These are phyloP conservation scores for Scutellaria barbata DNA, from an alignment of 257 asterid species.

Conservation along the genomic window DNA sequence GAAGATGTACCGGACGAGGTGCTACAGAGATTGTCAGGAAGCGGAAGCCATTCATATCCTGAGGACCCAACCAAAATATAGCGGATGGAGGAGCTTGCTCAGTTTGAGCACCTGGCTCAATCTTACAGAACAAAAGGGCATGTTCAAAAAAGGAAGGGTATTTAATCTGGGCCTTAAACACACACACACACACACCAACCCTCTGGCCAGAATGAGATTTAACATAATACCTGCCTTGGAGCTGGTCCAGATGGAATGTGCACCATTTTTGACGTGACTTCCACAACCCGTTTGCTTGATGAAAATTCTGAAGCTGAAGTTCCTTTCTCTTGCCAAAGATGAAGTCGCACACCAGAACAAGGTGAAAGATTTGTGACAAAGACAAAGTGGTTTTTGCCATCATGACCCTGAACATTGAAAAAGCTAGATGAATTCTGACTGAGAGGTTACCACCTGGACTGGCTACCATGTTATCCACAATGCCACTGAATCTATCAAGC, in stretches of 20 bases:
- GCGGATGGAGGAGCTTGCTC: conserved; percentile 99
- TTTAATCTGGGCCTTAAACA: conserved; percentile 7
- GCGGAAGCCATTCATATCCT: conserved; percentile 81
- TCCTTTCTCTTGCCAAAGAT: conserved; percentile 89
- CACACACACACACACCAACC: neutral
- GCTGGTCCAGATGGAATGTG: conserved; percentile 98
- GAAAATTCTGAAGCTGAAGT: conserved; percentile 53
- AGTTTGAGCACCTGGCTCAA: conserved; percentile 98
- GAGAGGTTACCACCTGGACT: conserved; percentile 11
- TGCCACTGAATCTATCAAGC: conserved; percentile 20
- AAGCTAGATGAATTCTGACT: conserved; percentile 33
- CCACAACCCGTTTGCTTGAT: conserved; percentile 54
- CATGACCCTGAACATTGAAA: conserved; percentile 66
- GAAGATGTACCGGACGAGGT: conserved; percentile 77
- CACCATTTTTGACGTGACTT: conserved; percentile 89
- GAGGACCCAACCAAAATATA: conserved; percentile 87
- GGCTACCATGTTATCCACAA: conserved; percentile 24
- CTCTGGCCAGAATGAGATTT: conserved; percentile 28
- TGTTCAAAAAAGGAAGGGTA: conserved; percentile 32
- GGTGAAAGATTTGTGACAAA: conserved; percentile 97
- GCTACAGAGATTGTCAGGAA: conserved; percentile 97
- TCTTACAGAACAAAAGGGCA: conserved; percentile 52
- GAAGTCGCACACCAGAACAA: conserved; percentile 91
- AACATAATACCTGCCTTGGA: conserved; percentile 87
- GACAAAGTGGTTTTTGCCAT: conserved; percentile 68